Evolutionary conservation across 148 eudicot species (phyloP), one percentile per base, ranked within the genome.

Genomic region (Amaranthus palmeri): DNA sequence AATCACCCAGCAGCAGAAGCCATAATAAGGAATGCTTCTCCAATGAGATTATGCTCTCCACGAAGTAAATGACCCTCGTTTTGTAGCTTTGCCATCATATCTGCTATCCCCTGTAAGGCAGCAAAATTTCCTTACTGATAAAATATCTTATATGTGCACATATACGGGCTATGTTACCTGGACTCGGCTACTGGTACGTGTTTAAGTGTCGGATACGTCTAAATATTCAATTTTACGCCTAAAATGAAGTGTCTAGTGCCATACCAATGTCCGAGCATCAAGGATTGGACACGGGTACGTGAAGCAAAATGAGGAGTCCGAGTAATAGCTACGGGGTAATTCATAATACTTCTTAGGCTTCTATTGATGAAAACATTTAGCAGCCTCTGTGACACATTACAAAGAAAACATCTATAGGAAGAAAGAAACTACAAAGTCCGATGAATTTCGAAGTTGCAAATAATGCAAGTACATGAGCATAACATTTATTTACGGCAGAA

Each of bases 21-120:
- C 90, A 96, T 96, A 61, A 96, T 77, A 74, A 96, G 95, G 82
- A 90, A 90, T 69, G 97, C 87, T 86, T 96, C 99, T 72, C 96
- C 99, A 11, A 96, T 79, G 78, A 96, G 87, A 80, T 96, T 96
- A 81, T 96, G 92, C 77, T 96, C 99, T 18, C 90, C 97, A 67
- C 99, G 97, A 69, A 92, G 92, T 81, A 96, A 79, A 56, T 81
- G 81, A 25, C 97, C 96, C 72, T 96, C 97, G 61, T 81, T 88
- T 85, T 90, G 96, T 87, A 96, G 73, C 71, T 83, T 86, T 54
- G 89, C 86, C 86, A 92, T 90, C 61, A 84, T 90, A 76, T 90
- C 96, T 68, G 99, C 97, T 71, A 96, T 90, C 52, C 86, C 92
- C 99, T 91, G 72, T 15, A 74, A 71, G 17, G 49, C 18, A 51